Conservation (phyloP, 176 grass and related monocot species). For the Avena eriantha region DNA sequence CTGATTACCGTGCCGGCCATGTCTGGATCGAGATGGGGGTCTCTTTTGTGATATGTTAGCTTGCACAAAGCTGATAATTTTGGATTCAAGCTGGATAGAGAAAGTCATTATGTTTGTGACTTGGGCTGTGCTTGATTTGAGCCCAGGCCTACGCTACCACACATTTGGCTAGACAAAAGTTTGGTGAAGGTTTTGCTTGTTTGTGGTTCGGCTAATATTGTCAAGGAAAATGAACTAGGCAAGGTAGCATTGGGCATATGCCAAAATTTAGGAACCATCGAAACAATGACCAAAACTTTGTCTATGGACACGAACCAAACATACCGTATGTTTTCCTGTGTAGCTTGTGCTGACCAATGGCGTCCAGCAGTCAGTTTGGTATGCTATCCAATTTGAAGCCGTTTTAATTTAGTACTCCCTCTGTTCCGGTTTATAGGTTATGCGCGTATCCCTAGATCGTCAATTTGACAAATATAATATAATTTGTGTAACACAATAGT, state of each 20-base stretch:
- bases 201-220: neutral
- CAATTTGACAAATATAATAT: too few relatives aligned
- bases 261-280: neutral
- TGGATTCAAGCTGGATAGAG: neutral
- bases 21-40: too few relatives aligned
- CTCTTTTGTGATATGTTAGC: neutral
- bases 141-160: neutral
- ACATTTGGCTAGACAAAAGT: neutral
- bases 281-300: neutral
- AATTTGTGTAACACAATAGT: too few relatives aligned
- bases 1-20: neutral
- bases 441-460: too few relatives aligned
- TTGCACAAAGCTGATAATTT: neutral
- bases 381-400: neutral
- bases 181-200: neutral
- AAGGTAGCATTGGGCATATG: neutral
- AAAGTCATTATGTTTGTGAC: neutral
- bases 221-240: slow-evolving; percentile 1
- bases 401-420: neutral
- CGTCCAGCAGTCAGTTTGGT: neutral
- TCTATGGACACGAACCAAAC: slow-evolving; percentile 5
- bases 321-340: neutral
- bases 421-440: too few relatives aligned
- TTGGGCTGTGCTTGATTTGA: neutral
- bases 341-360: neutral